Base-by-base conservation (phyloP, 1,139 yeast species). In the Pichia sp. region DNA sequence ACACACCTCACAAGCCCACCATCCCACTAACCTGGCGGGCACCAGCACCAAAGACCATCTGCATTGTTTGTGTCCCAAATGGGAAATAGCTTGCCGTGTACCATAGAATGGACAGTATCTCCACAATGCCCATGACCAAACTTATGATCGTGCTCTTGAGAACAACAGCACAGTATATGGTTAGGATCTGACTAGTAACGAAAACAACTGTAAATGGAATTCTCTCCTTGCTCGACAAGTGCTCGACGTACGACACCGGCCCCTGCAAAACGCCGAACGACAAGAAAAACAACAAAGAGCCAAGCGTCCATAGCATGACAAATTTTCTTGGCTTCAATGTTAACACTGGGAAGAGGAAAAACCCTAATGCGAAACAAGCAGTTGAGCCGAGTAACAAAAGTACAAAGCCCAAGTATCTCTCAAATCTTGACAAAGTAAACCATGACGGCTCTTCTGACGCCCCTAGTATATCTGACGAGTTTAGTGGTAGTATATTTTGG, bases 191-290 rank as follows among this genome's bases (percentile, higher is more conserved):
- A 58, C 67, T 64, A 8, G 86, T 82, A 64, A 93, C 87, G 70
- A 90, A 93, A 40, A 92, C 83, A 6, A 79, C 67, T 0, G 97
- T 85, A 69, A 93, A 93, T 49, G 91, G 84, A 47, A 92, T 74
- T 60, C 99, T 77, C 53, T 84, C 86, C 47, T 82, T 79, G 2
- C 96, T 86, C 7, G 87, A 69, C 61, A 93, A 76, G 69, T 93
- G 99, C 54, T 77, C 73, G 52, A 82, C 62, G 67, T 91, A 93
- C 46, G 87, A 85, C 36, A 84, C 76, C 0, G 98, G 98, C 0
- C 99, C 99, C 72, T 92, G 97, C 36, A 93, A 72, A 10, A 90
- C 82, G 1, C 97, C 98, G 71, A 93, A 93, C 29, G 97, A 90
- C 8, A 89, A 71, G 45, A 93, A 89, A 72, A 93, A 93, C 48